Base-by-base conservation (phyloP, 768 basidiomycete species). In the Auricularia sp. region DNA sequence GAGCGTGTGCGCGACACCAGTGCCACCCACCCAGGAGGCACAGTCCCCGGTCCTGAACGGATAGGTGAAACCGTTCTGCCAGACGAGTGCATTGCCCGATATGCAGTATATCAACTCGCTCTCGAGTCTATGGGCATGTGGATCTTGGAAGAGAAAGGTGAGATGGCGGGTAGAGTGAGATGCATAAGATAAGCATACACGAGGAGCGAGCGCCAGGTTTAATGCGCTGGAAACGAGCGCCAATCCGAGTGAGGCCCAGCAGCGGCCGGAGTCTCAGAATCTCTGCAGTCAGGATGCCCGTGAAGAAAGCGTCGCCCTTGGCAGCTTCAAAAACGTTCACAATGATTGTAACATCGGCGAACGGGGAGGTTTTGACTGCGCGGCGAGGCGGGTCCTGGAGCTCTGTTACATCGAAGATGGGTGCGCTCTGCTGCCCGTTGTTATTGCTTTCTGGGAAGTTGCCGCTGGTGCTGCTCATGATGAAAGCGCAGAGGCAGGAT, bases 1-100 rank as follows among this genome's bases (percentile, higher is more conserved):
- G 16, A 71, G 43, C 5, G 69, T 66, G 47, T 68, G 67, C 23
- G 65, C 39, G 59, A 67, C 64, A 35, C 70, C 70, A 11, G 69
- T 70, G 1, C 67, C 68, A 6, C 66, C 67, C 0, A 7, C 29
- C 53, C 53, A 69, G 2, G 65, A 66, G 36, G 68, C 51, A 12
- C 62, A 68, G 54, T 69, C 68, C 4, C 68, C 68, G 2, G 65
- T 62, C 23, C 63, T 29, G 21, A 69, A 60, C 2, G 62, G 63
- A 44, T 64, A 44, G 2, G 66, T 64, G 59, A 66, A 33, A 3
- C 68, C 68, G 61, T 69, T 68, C 7, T 68, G 43, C 68, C 68
- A 69, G 16, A 69, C 64, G 4, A 66, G 5, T 11, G 63, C 68
- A 21, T 42, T 51, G 14, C 68, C 68, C 3, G 65, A 64, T 16